phyloP scores from a whole-genome alignment of 495 filamentous ascomycete genomes.

The Pyronema domesticum region DNA sequence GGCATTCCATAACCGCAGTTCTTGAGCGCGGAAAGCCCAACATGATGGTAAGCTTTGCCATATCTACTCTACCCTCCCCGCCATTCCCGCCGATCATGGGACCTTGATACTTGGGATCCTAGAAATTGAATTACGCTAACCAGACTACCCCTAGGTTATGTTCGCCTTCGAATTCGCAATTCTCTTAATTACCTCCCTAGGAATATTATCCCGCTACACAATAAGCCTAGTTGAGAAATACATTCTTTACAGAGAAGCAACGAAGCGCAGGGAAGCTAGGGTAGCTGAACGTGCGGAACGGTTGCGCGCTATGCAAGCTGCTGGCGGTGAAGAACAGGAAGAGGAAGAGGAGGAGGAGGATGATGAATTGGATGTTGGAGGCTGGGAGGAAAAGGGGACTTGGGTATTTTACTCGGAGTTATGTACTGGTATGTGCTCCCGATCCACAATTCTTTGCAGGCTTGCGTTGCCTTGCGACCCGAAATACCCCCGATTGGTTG shows the following conservation, averaged over 20 bases:
- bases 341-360: slow-evolving; percentile 69
- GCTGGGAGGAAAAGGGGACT: slow-evolving; percentile 91
- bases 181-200: slow-evolving; percentile 57
- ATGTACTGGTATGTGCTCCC: slow-evolving; percentile 39
- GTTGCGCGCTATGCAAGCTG: slow-evolving; percentile 23
- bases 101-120: neutral
- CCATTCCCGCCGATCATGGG: no score
- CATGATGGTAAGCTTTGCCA: slow-evolving; percentile 53
- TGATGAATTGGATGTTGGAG: slow-evolving; percentile 80
- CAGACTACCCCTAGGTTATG: slow-evolving; percentile 40
- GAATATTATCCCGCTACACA: slow-evolving; percentile 58
- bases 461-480: neutral
- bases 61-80: neutral
- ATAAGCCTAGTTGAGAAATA: slow-evolving; percentile 64
- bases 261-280: slow-evolving; percentile 45
- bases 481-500: no score
- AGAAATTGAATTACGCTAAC: neutral
- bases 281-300: slow-evolving; percentile 34
- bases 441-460: no score
- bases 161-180: slow-evolving; percentile 96
- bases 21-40: slow-evolving; percentile 71
- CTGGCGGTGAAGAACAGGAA: slow-evolving; percentile 24
- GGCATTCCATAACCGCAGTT: slow-evolving; percentile 64
- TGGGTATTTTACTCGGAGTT: slow-evolving; percentile 86
- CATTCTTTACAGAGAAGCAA: slow-evolving; percentile 47